These are phyloP conservation scores for Fusarium multiceps DNA, from an alignment of 2,329 filamentous ascomycete species.

Conservation along the genomic window DNA sequence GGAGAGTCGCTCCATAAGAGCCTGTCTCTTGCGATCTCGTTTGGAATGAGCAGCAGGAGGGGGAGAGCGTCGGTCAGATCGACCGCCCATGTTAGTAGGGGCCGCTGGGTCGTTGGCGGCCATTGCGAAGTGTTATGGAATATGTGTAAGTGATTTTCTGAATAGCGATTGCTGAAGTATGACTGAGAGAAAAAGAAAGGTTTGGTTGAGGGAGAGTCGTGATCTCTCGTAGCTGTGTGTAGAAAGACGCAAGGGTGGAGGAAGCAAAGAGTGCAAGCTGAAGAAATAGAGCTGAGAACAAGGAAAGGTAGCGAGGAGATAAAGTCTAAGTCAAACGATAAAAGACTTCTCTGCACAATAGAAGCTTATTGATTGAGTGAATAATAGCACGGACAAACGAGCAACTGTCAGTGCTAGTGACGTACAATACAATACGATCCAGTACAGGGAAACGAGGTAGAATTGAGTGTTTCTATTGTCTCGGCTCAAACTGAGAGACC, in stretches of 20 bases:
- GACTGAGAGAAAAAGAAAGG: background rate
- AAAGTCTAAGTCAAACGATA: conserved; percentile 3
- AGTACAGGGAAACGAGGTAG: conserved; percentile 8
- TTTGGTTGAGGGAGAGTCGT: conserved; percentile 1
- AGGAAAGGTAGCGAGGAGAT: background rate
- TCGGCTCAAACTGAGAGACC: conserved; percentile 21
- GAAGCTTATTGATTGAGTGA: background rate
- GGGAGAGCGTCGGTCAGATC: conserved; percentile 54
- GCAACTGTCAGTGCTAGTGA: conserved; percentile 2
- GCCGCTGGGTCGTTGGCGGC: conserved; percentile 54
- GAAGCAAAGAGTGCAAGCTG: conserved; percentile 24
- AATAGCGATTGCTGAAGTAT: background rate
- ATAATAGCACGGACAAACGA: conserved; percentile 1
- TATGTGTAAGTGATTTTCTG: background rate
- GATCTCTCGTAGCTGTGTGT: conserved; percentile 8
- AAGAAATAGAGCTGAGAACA: conserved; percentile 20
- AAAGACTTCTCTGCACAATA: background rate
- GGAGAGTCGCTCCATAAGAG: conserved; percentile 81
- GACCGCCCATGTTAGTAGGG: conserved; percentile 49
- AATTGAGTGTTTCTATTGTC: conserved; percentile 28
- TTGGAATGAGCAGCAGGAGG: conserved; percentile 71
- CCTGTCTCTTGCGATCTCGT: conserved; percentile 88
- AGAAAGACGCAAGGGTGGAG: conserved; percentile 20
- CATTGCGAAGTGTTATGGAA: conserved; percentile 46
- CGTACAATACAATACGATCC: background rate